Evolutionary conservation across 495 filamentous ascomycete genomes (phyloP), one percentile per base, ranked within the genome.

Genomic region (Neurospora cerealis): DNA sequence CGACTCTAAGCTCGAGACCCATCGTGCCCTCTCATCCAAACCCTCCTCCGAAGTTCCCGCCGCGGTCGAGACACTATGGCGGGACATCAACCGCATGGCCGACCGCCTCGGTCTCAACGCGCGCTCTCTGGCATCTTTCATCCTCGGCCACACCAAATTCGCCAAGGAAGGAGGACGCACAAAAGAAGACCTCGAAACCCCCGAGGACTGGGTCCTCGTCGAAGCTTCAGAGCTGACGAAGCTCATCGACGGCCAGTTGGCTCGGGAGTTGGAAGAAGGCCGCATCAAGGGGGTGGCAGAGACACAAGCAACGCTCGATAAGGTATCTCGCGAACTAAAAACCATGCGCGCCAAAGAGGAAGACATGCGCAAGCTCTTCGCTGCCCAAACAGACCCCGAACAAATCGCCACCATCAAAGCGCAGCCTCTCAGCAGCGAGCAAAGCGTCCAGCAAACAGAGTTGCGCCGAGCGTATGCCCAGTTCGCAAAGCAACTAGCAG

Each of bases 11-110:
- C 71, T 81, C 4, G 76, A 79, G 69, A 39, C 39, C 2, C n/a
- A 60, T 24, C 36, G 24, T 21, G 10, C 42, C 10, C 32, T 44
- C 42, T 40, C 69, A 5, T 15, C 70, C 28, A 74, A 69, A n/a
- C 66, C 89, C 87, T 89, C 93, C 76, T 92, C 95, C 24, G 74
- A 80, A 39, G 72, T 81, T 0, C 79, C 80, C 2, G 72, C 66
- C n/a, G 79, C 79, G 1, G 80, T 85, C 73, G 96, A 98, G 80
- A 87, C 90, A 34, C 84, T 98, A 1, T 98, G 95, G 82, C 88
- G 93, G 17, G 96, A 98, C 75, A 93, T 97, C 77, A 98, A 98
- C 80, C 92, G 92, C 15, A 99, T 98, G 96, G 88, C 98, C 37
- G 94, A 98, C 78, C 94, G 92, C 3, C 81, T 98, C 24, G 96